Evolutionary conservation across 2,329 filamentous ascomycete genomes (phyloP).

Genomic region (Diplodia corticola): DNA sequence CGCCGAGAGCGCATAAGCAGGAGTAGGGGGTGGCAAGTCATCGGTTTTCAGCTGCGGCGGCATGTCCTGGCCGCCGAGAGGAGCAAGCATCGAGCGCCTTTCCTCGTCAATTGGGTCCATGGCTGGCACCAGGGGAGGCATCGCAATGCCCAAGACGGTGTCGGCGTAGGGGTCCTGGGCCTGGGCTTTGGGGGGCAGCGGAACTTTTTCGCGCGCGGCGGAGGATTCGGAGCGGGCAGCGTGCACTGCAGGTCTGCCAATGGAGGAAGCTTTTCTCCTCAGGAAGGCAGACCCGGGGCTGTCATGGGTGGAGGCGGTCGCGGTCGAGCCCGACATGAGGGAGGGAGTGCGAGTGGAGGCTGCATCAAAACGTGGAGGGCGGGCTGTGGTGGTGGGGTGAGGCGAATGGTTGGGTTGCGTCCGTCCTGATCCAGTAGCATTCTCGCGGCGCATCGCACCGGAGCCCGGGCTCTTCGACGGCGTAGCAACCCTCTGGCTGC

Average conservation of each 20-base stretch:
- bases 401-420: constrained; percentile 16
- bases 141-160: constrained; percentile 46
- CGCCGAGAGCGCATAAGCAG: constrained; percentile 65
- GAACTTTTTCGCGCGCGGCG: constrained; percentile 26
- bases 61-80: constrained; percentile 1
- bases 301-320: constrained; percentile 44
- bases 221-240: constrained; percentile 31
- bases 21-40: constrained; percentile 66
- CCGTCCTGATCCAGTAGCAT: constrained; percentile 22
- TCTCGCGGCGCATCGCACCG: constrained; percentile 22
- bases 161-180: constrained; percentile 45
- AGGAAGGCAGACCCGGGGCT: constrained; percentile 48
- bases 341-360: constrained; percentile 46
- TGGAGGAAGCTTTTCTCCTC: constrained; percentile 47
- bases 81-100: constrained; percentile 30
- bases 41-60: constrained; percentile 63
- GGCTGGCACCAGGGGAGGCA: constrained; percentile 32
- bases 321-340: constrained; percentile 50
- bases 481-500: constrained; percentile 19
- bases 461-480: constrained; percentile 15
- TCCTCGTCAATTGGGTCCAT: constrained; percentile 25
- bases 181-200: constrained; percentile 35
- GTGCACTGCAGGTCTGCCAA: constrained; percentile 40
- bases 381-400: constrained; percentile 26
- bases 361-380: constrained; percentile 40